Percentiles rank a stretch among this genome's conserved stretches.
These are phyloP conservation scores for Jimgerdemannia flammicorona DNA, from an alignment of 192 early-diverging fungal genomes.

Conservation along the genomic window DNA sequence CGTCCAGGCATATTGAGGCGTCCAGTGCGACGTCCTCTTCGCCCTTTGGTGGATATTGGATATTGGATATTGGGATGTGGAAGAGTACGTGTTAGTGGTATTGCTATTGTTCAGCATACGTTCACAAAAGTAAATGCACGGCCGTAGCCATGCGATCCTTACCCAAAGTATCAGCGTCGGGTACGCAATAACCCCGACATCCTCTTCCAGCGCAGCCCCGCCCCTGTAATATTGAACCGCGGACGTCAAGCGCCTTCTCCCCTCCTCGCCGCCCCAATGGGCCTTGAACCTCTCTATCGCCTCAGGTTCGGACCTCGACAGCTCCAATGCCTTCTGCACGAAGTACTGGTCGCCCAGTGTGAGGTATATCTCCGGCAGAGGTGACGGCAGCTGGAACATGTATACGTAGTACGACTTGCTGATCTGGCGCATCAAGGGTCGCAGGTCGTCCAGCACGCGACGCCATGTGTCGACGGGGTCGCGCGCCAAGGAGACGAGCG, in stretches of 20 bases:
- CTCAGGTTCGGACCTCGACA: not conserved
- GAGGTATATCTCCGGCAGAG: not conserved
- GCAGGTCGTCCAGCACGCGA: not conserved
- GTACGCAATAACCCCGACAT: constrained; percentile 11
- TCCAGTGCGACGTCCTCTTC: constrained; percentile 15
- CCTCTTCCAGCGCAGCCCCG: not conserved
- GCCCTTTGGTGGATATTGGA: constrained; percentile 17
- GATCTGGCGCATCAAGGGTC: constrained; percentile 1
- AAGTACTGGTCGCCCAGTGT: constrained; percentile 3
- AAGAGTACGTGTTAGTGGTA: too few relatives aligned
- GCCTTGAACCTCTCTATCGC: constrained; percentile 13
- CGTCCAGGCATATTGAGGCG: constrained; percentile 1
- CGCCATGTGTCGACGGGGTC: not conserved
- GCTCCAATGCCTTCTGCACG: not conserved
- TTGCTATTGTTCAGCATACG: too few relatives aligned
- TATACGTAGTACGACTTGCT: constrained; percentile 5
- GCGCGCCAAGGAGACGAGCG: not conserved
- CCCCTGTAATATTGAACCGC: constrained; percentile 15
- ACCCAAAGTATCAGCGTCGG: constrained; percentile 22
- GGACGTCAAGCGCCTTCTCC: not conserved
- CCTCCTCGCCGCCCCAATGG: not conserved
- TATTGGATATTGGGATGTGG: too few relatives aligned
- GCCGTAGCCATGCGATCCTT: not conserved
- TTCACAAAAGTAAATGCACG: not conserved
- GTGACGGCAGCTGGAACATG: constrained; percentile 10